phyloP scores from a whole-genome alignment of 495 filamentous ascomycete genomes.

The Venustampulla echinocandica region DNA sequence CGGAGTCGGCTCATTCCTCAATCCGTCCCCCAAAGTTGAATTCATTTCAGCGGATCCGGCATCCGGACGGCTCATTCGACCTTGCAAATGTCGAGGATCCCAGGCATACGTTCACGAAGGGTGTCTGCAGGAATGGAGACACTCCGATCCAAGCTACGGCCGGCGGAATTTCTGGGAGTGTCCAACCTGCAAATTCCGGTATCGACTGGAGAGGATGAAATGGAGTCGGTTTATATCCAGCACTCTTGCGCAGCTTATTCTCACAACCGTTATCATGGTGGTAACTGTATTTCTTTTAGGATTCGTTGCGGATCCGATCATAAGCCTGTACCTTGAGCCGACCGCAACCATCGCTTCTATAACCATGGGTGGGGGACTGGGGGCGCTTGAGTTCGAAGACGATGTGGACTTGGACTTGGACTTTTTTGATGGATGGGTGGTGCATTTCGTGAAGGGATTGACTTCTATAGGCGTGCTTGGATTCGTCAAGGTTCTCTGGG shows the following conservation, averaged over 20 bases:
- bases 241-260: conserved; percentile 46
- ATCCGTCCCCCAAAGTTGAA: conserved; percentile 51
- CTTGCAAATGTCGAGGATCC: conserved; percentile 87
- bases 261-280: conserved; percentile 59
- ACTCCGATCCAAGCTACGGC: conserved; percentile 57
- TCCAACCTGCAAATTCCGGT: conserved; percentile 79
- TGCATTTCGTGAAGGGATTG: conserved; percentile 83
- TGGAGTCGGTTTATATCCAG: conserved; percentile 71
- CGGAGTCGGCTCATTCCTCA: conserved; percentile 53
- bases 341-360: conserved; percentile 34
- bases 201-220: conserved; percentile 68
- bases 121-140: conserved; percentile 83
- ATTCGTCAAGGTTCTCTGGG: conserved; percentile 71
- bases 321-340: conserved; percentile 79
- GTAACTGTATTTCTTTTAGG: conserved; percentile 72
- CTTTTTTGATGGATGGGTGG: conserved; percentile 53
- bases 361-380: conserved; percentile 29
- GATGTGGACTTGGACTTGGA: conserved; percentile 21
- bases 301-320: conserved; percentile 86
- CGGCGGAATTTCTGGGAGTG: conserved; percentile 74
- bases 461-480: conserved; percentile 77
- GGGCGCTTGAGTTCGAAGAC: conserved; percentile 23
- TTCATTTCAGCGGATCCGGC: conserved; percentile 73
- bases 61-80: conserved; percentile 73
- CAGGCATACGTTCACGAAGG: conserved; percentile 91